These are phyloP conservation scores for Phytophthora ramorum DNA, from an alignment of 352 stramenopile species.

Conservation along the genomic window DNA sequence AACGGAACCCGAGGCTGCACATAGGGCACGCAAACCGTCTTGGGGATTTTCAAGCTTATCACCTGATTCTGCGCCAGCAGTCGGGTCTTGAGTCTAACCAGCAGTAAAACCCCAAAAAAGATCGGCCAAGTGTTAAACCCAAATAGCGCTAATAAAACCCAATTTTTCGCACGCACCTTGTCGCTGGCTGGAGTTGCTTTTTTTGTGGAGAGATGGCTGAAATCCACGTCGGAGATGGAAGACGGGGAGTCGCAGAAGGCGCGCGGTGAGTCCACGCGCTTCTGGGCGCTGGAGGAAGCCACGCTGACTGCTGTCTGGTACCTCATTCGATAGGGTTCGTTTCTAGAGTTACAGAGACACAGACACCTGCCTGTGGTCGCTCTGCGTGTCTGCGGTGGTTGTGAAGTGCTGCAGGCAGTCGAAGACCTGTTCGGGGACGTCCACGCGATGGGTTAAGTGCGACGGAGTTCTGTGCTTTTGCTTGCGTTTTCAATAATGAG, in stretches of 20 bases:
- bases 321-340: slow-evolving; percentile 27
- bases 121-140: not conserved
- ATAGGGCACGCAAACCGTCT: slow-evolving; percentile 48
- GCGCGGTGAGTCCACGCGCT: slow-evolving; percentile 45
- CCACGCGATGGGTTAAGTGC: not conserved
- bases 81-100: slow-evolving; percentile 3
- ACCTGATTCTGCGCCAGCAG: slow-evolving; percentile 35
- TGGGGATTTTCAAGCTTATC: slow-evolving; percentile 36
- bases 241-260: slow-evolving; percentile 63
- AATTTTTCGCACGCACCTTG: slow-evolving; percentile 42
- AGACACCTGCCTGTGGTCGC: slow-evolving; percentile 27
- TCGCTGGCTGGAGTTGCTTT: slow-evolving; percentile 14
- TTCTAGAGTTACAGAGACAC: slow-evolving; percentile 12
- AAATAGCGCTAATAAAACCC: slow-evolving; percentile 1
- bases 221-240: slow-evolving; percentile 69
- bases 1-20: slow-evolving; percentile 42
- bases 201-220: slow-evolving; percentile 18
- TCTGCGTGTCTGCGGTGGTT: not conserved
- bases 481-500: slow-evolving; percentile 37
- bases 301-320: slow-evolving; percentile 19
- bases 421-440: not conserved
- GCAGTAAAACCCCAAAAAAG: slow-evolving; percentile 10
- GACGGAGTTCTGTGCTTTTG: not conserved
- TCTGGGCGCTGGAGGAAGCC: slow-evolving; percentile 24
- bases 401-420: not conserved